Evolutionary conservation across 208 protist species (phyloP).

Genomic region (Trypanosoma lewisi): DNA sequence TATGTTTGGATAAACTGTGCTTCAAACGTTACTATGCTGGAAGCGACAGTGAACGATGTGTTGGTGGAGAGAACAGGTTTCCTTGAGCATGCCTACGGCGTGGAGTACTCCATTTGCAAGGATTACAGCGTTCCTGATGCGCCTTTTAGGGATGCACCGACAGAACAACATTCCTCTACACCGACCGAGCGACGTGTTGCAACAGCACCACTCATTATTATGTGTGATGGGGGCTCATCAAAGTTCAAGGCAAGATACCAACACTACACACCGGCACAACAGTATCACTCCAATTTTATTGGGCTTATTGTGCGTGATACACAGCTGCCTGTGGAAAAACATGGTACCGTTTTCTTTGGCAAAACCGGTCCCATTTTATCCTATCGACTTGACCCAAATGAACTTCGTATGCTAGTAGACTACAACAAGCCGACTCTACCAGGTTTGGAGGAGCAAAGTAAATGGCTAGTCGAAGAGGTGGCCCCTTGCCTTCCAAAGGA

Average conservation of each 20-base stretch:
- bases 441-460: conserved; percentile 65
- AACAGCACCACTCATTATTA: conserved; percentile 86
- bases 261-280: conserved; percentile 70
- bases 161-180: conserved; percentile 20
- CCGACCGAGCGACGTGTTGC: conserved; percentile 45
- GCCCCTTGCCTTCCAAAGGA: conserved; percentile 75
- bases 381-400: conserved; percentile 83
- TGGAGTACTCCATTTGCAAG: conserved; percentile 62
- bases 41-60: conserved; percentile 76
- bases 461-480: conserved; percentile 79
- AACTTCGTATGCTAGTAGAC: conserved; percentile 83
- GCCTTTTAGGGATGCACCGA: conserved; percentile 49
- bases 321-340: conserved; percentile 73
- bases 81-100: conserved; percentile 77
- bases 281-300: conserved; percentile 90
- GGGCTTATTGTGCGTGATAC: conserved; percentile 76
- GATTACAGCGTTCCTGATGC: conserved; percentile 53
- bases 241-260: conserved; percentile 88
- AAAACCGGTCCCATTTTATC: conserved; percentile 90
- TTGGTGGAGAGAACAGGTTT: conserved; percentile 49
- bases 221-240: conserved; percentile 92
- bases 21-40: conserved; percentile 79
- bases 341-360: conserved; percentile 90
- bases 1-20: conserved; percentile 66
- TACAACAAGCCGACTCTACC: conserved; percentile 81